phyloP scores from a whole-genome alignment of 176 grass and related monocot species.

The Oryza meridionalis region DNA sequence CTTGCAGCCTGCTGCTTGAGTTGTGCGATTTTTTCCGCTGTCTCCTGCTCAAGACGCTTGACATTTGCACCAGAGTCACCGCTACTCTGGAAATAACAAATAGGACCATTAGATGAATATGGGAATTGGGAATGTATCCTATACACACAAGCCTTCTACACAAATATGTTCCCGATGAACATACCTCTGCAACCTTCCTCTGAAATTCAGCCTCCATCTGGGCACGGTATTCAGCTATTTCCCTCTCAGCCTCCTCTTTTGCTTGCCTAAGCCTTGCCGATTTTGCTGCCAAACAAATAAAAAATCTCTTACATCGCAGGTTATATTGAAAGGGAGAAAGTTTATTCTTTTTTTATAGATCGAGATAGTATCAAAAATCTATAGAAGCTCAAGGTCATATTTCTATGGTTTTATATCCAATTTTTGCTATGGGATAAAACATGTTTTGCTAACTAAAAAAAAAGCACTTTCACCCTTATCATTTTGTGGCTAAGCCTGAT shows the following conservation, averaged over 20 bases:
- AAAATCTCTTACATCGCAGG: not conserved
- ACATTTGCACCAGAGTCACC: constrained; percentile 82
- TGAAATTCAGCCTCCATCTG: constrained; percentile 84
- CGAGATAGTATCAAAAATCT: not conserved
- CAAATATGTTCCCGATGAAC: not conserved
- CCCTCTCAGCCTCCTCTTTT: constrained; percentile 89
- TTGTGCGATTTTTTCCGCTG: constrained; percentile 54
- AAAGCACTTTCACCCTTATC: not conserved
- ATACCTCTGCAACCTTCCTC: constrained; percentile 79
- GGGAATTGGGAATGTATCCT: too few species aligned
- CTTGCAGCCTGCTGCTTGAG: constrained; percentile 62
- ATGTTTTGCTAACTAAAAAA: not conserved
- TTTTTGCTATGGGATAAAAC: not conserved
- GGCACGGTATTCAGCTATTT: constrained; percentile 72
- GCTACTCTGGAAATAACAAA: constrained; percentile 57
- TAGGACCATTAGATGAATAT: too few species aligned
- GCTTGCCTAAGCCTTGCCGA: constrained; percentile 76
- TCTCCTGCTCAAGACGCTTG: constrained; percentile 84
- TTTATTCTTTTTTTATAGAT: not conserved
- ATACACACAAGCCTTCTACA: too few species aligned
- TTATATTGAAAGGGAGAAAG: not conserved
- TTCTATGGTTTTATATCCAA: not conserved
- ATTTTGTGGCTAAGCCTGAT: not conserved
- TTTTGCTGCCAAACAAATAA: constrained; percentile 59
- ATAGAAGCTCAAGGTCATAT: not conserved